These are phyloP conservation scores for Mycena crocata DNA, from an alignment of 768 basidiomycete genomes.

Conservation along the genomic window DNA sequence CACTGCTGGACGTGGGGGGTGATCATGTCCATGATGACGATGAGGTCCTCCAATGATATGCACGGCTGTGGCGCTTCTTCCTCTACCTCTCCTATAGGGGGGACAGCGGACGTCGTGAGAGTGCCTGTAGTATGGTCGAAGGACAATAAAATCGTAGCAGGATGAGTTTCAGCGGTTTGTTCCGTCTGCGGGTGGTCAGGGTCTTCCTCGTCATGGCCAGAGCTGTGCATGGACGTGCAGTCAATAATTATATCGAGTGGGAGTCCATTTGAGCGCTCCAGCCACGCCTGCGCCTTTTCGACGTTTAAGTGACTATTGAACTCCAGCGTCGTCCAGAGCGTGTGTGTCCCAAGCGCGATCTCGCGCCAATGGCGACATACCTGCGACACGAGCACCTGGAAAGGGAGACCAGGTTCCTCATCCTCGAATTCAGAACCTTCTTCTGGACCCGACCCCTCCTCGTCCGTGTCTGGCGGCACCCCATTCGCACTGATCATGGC, in stretches of 20 bases:
- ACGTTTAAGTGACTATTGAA: slow-evolving; percentile 55
- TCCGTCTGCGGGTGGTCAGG: slow-evolving; percentile 7
- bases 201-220: slow-evolving; percentile 38
- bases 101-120: slow-evolving; percentile 8
- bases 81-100: slow-evolving; percentile 18
- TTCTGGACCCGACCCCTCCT: slow-evolving; percentile 33
- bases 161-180: not conserved
- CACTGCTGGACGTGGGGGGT: slow-evolving; percentile 66
- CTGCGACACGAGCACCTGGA: slow-evolving; percentile 65
- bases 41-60: slow-evolving; percentile 48
- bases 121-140: slow-evolving; percentile 26
- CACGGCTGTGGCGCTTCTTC: slow-evolving; percentile 29
- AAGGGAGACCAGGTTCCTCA: slow-evolving; percentile 18
- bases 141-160: slow-evolving; percentile 23
- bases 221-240: slow-evolving; percentile 47
- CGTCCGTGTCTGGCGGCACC: slow-evolving; percentile 40
- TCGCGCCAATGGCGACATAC: slow-evolving; percentile 72
- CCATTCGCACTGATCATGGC: slow-evolving; percentile 33
- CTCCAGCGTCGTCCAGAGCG: slow-evolving; percentile 65
- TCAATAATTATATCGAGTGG: slow-evolving; percentile 67
- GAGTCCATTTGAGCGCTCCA: slow-evolving; percentile 65
- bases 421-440: slow-evolving; percentile 31
- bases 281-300: slow-evolving; percentile 55
- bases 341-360: slow-evolving; percentile 62
- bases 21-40: slow-evolving; percentile 55